These are phyloP conservation scores for Cladosporium sp. DNA, from an alignment of 2,329 filamentous ascomycete genomes.

Conservation along the genomic window DNA sequence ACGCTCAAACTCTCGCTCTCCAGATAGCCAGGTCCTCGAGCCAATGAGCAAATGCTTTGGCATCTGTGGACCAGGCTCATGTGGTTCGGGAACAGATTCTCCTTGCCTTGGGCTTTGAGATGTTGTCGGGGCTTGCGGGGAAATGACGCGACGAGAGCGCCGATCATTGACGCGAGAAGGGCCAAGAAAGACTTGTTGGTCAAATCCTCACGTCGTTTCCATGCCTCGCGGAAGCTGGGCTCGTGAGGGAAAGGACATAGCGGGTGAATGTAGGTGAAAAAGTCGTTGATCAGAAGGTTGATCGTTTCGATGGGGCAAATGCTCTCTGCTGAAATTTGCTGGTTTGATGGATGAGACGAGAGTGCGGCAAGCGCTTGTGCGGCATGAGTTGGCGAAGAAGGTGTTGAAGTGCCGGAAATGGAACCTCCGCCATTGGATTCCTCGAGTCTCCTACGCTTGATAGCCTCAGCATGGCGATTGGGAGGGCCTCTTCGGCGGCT, in stretches of 20 bases:
- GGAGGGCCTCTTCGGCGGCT: conserved; percentile 65
- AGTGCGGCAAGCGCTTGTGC: conserved; percentile 55
- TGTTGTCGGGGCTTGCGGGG: conserved; percentile 70
- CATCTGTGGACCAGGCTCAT: conserved; percentile 71
- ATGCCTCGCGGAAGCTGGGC: conserved; percentile 71
- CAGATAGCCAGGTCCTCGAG: conserved; percentile 61
- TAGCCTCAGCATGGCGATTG: conserved; percentile 65
- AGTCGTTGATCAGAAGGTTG: conserved; percentile 72
- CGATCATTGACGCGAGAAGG: conserved; percentile 73
- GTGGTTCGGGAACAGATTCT: conserved; percentile 67
- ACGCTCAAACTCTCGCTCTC: conserved; percentile 56
- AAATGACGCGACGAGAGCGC: conserved; percentile 71
- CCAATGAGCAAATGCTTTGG: conserved; percentile 66
- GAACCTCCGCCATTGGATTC: conserved; percentile 32
- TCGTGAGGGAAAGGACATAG: conserved; percentile 77
- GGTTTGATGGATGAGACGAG: conserved; percentile 44
- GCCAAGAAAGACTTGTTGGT: conserved; percentile 68
- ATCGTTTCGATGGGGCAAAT: conserved; percentile 71
- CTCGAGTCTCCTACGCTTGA: conserved; percentile 61
- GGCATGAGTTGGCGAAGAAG: conserved; percentile 54
- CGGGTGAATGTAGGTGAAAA: conserved; percentile 80
- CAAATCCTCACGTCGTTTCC: conserved; percentile 66
- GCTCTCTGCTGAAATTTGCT: conserved; percentile 60
- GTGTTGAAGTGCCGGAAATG: conserved; percentile 44
- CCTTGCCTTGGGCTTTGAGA: conserved; percentile 65